phyloP scores from a whole-genome alignment of 2,329 filamentous ascomycete species.

The Diaporthe vexans region DNA sequence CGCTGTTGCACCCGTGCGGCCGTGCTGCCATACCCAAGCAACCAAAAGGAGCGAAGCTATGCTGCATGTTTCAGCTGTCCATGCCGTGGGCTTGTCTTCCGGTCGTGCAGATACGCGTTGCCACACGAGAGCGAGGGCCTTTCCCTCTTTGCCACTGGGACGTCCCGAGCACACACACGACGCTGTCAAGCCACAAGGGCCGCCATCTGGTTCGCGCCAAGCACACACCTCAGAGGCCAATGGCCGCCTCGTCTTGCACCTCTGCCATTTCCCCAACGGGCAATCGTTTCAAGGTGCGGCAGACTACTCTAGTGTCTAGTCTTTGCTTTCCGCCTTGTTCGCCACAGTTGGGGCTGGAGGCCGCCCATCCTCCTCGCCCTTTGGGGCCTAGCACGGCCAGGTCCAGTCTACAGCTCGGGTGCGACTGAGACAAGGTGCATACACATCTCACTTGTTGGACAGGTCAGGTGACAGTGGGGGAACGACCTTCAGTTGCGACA shows the following conservation, averaged over 20 bases:
- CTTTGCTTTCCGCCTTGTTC: background rate
- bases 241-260: background rate
- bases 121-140: background rate
- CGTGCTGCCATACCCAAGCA: no score
- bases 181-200: slow-evolving; percentile 23
- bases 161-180: background rate
- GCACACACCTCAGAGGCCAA: slow-evolving; percentile 10
- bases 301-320: background rate
- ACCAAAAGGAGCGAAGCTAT: slow-evolving; percentile 1
- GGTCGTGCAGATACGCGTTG: background rate
- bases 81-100: background rate
- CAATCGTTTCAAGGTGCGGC: slow-evolving; percentile 8
- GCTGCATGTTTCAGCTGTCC: slow-evolving; percentile 39
- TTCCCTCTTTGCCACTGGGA: background rate
- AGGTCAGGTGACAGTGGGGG: background rate
- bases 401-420: background rate
- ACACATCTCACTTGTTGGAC: background rate
- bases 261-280: slow-evolving; percentile 25
- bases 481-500: no score
- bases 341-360: slow-evolving; percentile 40
- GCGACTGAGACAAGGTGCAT: background rate
- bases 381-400: background rate
- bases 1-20: background rate
- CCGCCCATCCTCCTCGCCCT: slow-evolving; percentile 18
- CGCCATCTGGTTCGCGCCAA: background rate